Percentiles rank a stretch among this genome's conserved stretches.
Conservation (phyloP, 163 green algal species). For the Chloromonas sp. region DNA sequence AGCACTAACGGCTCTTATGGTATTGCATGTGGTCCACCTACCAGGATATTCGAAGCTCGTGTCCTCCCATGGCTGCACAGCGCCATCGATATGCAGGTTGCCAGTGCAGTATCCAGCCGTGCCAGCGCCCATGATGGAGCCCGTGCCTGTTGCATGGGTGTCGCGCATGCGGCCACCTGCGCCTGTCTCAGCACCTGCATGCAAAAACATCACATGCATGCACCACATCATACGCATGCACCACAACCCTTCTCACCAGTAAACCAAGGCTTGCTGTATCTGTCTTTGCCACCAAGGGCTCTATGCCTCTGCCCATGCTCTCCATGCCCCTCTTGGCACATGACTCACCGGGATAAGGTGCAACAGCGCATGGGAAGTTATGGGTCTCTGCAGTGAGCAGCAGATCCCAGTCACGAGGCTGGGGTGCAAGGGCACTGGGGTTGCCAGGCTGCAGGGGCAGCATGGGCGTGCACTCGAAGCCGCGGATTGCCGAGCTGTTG, state of each 20-base stretch:
- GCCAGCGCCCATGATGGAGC: conserved; percentile 89
- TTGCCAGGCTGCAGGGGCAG: conserved; percentile 67
- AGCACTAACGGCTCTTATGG: no score
- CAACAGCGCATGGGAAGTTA: conserved; percentile 99
- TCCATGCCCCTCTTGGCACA: no score
- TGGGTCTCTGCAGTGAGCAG: conserved; percentile 99
- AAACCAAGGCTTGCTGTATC: no score
- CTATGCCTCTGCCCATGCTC: no score
- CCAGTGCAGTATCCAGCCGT: conserved; percentile 94
- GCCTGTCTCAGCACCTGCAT: conserved; percentile 34
- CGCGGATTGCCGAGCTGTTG: conserved; percentile 93
- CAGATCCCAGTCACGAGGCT: conserved; percentile 85
- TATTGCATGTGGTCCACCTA: not conserved
- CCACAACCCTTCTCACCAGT: no score
- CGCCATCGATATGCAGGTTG: conserved; percentile 74
- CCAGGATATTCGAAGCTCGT: conserved; percentile 34
- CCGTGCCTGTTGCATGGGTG: conserved; percentile 95
- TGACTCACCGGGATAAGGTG: conserved; percentile 80
- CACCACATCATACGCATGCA: not conserved
- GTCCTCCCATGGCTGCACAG: conserved; percentile 68
- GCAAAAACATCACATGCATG: not conserved
- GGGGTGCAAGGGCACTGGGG: conserved; percentile 58
- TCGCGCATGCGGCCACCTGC: conserved; percentile 94
- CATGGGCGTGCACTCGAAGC: conserved; percentile 44
- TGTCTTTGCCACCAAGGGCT: no score